Conservation (phyloP, 805 yeast species). For the Barnettozyma wickerhamii region DNA sequence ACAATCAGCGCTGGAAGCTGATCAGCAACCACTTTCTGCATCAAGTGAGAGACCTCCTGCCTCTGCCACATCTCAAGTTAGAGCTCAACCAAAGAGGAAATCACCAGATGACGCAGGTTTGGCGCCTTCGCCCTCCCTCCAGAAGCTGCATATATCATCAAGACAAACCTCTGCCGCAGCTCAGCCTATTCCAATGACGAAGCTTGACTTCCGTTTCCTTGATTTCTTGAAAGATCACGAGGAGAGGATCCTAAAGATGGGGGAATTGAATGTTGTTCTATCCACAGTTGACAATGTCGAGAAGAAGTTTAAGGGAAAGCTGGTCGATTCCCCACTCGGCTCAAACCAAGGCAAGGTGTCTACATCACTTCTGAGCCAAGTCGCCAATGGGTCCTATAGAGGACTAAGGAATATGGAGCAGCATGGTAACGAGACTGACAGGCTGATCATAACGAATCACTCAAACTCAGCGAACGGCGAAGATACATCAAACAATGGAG, state of each 20-base stretch:
- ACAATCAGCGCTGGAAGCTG: not conserved
- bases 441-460: slow-evolving; percentile 24
- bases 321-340: slow-evolving; percentile 57
- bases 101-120: slow-evolving; percentile 20
- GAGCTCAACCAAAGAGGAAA: slow-evolving; percentile 11
- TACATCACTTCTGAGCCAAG: slow-evolving; percentile 36
- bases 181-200: slow-evolving; percentile 37
- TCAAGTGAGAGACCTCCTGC: not conserved
- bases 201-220: slow-evolving; percentile 57
- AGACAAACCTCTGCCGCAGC: not conserved
- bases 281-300: slow-evolving; percentile 48
- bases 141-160: not conserved
- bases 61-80: not conserved
- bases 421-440: slow-evolving; percentile 27
- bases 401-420: slow-evolving; percentile 35
- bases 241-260: slow-evolving; percentile 58
- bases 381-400: slow-evolving; percentile 39
- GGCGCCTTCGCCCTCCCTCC: too few species aligned
- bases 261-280: slow-evolving; percentile 44
- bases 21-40: not conserved
- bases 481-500: slow-evolving; percentile 15
- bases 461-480: slow-evolving; percentile 13
- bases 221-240: slow-evolving; percentile 47
- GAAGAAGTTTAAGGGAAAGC: slow-evolving; percentile 49
- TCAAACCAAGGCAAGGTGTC: slow-evolving; percentile 36